phyloP scores from a whole-genome alignment of 148 eudicot genomes.

The Pharnaceum exiguum region DNA sequence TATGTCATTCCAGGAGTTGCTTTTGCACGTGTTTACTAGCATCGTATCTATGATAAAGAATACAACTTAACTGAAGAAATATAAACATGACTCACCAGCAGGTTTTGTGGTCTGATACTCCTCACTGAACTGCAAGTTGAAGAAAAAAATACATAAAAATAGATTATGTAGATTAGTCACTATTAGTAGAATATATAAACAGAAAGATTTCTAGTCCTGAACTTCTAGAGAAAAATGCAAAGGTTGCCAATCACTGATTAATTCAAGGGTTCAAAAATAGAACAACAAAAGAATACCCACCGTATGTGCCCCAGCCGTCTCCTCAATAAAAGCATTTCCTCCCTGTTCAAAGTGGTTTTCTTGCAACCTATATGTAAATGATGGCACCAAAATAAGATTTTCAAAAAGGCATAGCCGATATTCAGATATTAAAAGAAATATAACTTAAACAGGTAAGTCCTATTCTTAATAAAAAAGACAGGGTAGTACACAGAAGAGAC shows the following conservation, averaged over 20 bases:
- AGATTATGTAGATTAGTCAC: constrained; percentile 1
- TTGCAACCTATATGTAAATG: constrained; percentile 40
- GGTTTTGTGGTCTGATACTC: constrained; percentile 31
- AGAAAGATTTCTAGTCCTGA: no score
- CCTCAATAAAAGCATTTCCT: constrained; percentile 32
- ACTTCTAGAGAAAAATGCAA: no score
- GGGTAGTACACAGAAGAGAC: constrained; percentile 17
- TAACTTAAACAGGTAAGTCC: background rate
- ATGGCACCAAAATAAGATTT: constrained; percentile 8
- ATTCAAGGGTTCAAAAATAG: constrained; percentile 1
- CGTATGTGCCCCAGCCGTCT: constrained; percentile 34
- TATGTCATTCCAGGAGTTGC: background rate
- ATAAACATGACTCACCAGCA: constrained; percentile 44
- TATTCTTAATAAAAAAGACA: background rate
- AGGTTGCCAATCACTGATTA: no score
- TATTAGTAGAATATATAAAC: no score
- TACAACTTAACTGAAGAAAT: background rate
- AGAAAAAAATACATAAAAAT: constrained; percentile 20
- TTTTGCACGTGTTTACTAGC: background rate
- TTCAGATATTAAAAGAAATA: background rate
- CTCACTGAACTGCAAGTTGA: constrained; percentile 48
- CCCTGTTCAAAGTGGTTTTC: constrained; percentile 38
- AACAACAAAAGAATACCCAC: constrained; percentile 25
- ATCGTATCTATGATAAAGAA: constrained; percentile 5
- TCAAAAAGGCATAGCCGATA: background rate